A percentile compares a stretch with the other conserved stretches of the same genome.
Conservation (phyloP, 1,284 basidiomycete species). For the Ganoderma resinaceum region DNA sequence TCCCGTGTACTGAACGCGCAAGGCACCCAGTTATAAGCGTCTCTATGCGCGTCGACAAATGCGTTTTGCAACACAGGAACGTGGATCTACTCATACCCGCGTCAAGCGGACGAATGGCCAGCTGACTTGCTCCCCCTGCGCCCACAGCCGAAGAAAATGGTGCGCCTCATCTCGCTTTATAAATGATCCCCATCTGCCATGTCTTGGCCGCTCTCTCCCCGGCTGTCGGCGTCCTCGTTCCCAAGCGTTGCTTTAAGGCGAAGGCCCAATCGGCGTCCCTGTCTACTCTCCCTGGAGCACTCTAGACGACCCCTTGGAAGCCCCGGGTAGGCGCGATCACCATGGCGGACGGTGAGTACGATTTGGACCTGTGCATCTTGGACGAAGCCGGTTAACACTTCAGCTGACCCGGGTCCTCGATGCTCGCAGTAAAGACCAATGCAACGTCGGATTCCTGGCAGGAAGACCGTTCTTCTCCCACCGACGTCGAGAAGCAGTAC, state of each 20-base stretch:
- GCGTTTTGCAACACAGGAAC: neutral
- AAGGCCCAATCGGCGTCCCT: neutral
- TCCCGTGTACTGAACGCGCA: neutral
- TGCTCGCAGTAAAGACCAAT: slow-evolving; percentile 10
- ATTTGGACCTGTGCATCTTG: neutral
- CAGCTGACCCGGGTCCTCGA: neutral
- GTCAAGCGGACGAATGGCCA: slow-evolving; percentile 1
- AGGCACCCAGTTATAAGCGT: neutral
- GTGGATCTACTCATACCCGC: neutral
- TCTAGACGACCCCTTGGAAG: neutral
- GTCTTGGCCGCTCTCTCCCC: neutral
- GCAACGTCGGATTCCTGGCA: slow-evolving; percentile 12
- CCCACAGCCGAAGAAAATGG: neutral
- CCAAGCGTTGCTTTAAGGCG: neutral
- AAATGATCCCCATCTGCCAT: neutral
- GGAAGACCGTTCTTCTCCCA: slow-evolving; percentile 15
- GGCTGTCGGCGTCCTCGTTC: neutral
- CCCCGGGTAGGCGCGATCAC: neutral
- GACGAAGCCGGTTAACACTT: neutral
- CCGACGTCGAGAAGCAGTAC: slow-evolving; percentile 32
- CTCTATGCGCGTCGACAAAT: neutral
- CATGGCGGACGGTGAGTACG: slow-evolving; percentile 1
- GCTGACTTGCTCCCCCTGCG: neutral
- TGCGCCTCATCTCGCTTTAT: neutral
- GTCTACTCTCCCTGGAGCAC: slow-evolving; percentile 3